phyloP scores from a whole-genome alignment of 148 eudicot species.

The Mesembryanthemum crystallinum region DNA sequence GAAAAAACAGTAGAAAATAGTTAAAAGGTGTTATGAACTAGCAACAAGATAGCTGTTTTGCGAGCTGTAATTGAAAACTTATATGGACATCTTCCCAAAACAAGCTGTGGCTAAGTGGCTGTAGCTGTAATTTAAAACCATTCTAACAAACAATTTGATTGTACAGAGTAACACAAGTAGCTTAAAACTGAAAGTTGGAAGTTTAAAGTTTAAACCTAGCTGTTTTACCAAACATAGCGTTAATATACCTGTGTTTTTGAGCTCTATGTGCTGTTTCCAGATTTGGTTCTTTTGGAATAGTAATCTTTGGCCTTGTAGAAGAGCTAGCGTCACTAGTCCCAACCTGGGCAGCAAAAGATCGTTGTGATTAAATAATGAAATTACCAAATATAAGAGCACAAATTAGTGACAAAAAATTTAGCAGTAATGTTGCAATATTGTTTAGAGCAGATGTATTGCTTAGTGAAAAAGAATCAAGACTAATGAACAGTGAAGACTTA shows the following conservation, averaged over 20 bases:
- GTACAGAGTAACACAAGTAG: no score
- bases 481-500: neutral
- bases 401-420: neutral
- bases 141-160: no score
- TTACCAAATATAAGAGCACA: neutral
- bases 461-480: neutral
- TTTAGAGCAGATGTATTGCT: neutral
- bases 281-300: conserved; percentile 68
- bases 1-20: no score
- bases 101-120: no score
- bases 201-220: no score
- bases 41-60: no score
- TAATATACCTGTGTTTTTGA: conserved; percentile 50
- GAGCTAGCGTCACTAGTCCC: conserved; percentile 26
- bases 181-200: no score
- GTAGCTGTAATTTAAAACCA: no score
- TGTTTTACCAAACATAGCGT: neutral
- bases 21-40: no score
- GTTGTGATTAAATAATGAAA: neutral
- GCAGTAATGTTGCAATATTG: neutral
- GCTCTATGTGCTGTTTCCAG: conserved; percentile 74
- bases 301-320: conserved; percentile 43
- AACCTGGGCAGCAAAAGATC: conserved; percentile 29
- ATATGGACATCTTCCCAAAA: no score
- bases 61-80: no score